Percentiles rank a stretch among this genome's conserved stretches.
Evolutionary conservation across 2,329 filamentous ascomycete species (phyloP).

Genomic region (Aspergillus persii): DNA sequence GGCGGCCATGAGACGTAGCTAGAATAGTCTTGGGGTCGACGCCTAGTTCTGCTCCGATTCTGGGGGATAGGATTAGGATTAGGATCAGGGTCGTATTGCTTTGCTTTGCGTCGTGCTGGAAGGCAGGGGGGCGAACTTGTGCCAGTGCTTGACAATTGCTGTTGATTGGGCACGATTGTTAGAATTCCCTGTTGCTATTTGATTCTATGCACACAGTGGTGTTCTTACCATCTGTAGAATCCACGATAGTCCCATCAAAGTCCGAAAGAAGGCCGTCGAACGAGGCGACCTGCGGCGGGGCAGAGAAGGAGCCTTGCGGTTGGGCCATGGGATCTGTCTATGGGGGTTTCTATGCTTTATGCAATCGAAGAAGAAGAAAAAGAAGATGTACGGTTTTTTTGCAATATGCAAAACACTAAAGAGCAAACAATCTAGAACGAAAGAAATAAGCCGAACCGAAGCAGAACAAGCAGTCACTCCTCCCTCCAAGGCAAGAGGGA

Average conservation of each 20-base stretch:
- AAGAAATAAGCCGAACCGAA: neutral
- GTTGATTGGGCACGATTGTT: constrained; percentile 18
- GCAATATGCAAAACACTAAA: neutral
- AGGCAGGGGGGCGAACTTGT: constrained; percentile 41
- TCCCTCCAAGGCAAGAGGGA: neutral
- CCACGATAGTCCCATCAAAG: constrained; percentile 49
- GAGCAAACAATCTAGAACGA: neutral
- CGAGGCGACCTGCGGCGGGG: constrained; percentile 35
- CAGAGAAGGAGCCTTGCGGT: constrained; percentile 38
- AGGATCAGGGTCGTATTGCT: neutral
- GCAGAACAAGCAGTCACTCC: neutral
- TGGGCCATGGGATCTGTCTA: constrained; percentile 28
- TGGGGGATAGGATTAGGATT: constrained; percentile 14
- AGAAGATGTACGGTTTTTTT: neutral
- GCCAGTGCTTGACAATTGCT: constrained; percentile 66
- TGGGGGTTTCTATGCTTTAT: neutral
- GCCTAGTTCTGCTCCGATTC: constrained; percentile 71
- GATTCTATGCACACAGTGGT: constrained; percentile 9
- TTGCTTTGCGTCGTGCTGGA: neutral
- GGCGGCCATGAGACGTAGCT: constrained; percentile 83
- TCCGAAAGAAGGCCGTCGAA: constrained; percentile 48
- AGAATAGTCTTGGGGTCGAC: constrained; percentile 83
- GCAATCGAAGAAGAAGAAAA: neutral
- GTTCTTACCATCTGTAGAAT: constrained; percentile 45
- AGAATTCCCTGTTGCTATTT: constrained; percentile 50